Percentiles rank a stretch among this genome's conserved stretches.
Evolutionary conservation across 495 filamentous ascomycete species (phyloP).

Genomic region (Xylaria cubensis): DNA sequence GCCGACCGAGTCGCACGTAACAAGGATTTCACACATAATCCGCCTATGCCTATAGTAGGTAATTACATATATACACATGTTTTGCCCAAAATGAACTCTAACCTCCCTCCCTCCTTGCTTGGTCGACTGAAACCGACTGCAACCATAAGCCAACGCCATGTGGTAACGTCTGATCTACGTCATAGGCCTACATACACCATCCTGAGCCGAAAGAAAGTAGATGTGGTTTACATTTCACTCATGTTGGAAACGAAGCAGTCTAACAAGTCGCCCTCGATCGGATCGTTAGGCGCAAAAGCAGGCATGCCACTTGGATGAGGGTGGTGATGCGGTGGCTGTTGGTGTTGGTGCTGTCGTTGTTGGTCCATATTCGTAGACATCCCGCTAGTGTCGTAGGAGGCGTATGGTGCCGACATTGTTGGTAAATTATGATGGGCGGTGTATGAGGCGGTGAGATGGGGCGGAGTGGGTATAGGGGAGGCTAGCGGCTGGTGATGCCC

Average conservation of each 20-base stretch:
- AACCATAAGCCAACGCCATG: background rate
- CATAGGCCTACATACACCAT: background rate
- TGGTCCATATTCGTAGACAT: constrained; percentile 10
- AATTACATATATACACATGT: constrained; percentile 13
- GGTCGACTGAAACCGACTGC: background rate
- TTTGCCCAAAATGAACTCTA: background rate
- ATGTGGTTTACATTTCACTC: constrained; percentile 14
- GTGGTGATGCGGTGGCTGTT: background rate
- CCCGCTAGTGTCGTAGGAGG: constrained; percentile 8
- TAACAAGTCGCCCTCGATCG: constrained; percentile 8
- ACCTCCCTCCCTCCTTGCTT: background rate
- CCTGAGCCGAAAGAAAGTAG: background rate
- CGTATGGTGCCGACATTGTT: constrained; percentile 3
- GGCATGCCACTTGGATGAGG: background rate
- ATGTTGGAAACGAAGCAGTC: constrained; percentile 29
- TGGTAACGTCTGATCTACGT: background rate
- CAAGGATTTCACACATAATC: background rate
- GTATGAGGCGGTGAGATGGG: constrained; percentile 23
- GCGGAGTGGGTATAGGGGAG: constrained; percentile 15
- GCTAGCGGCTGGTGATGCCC: constrained; percentile 18
- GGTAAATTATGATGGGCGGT: constrained; percentile 14
- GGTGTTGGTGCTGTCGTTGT: constrained; percentile 4
- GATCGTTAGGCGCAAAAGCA: constrained; percentile 8
- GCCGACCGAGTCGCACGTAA: background rate
- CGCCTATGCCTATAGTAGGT: background rate